Conservation (phyloP, 331 rosid genomes). For the Prunus yedoensis region DNA sequence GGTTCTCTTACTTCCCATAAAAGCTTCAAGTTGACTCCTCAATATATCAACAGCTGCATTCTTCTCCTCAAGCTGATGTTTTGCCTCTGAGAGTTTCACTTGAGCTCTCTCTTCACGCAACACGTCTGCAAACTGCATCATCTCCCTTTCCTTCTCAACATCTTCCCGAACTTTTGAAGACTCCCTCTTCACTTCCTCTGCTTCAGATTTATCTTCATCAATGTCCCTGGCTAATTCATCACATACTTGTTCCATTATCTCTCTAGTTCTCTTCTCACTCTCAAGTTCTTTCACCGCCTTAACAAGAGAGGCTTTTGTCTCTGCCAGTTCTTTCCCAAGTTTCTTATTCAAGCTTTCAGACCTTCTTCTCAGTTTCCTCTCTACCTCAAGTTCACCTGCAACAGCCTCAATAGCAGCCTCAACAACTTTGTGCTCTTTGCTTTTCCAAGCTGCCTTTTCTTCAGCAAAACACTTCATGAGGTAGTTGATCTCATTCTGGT, state of each 20-base stretch:
- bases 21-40: conserved; percentile 88
- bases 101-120: conserved; percentile 75
- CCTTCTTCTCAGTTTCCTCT: conserved; percentile 83
- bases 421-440: conserved; percentile 73
- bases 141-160: no score
- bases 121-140: conserved; percentile 66
- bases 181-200: no score
- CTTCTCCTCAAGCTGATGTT: conserved; percentile 75
- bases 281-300: conserved; percentile 86
- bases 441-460: conserved; percentile 93
- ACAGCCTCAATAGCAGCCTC: conserved; percentile 98
- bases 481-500: conserved; percentile 73
- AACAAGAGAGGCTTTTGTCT: conserved; percentile 81
- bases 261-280: conserved; percentile 92
- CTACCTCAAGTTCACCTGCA: conserved; percentile 88
- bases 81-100: conserved; percentile 64
- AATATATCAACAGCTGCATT: conserved; percentile 78
- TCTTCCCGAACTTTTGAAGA: no score
- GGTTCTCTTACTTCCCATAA: conserved; percentile 61
- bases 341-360: conserved; percentile 91
- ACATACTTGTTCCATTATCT: conserved; percentile 80
- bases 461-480: conserved; percentile 91
- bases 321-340: conserved; percentile 88
- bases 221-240: conserved; percentile 77
- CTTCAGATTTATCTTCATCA: conserved; percentile 60